Evolutionary conservation across 495 filamentous ascomycete genomes (phyloP), one percentile per base, ranked within the genome.

Genomic region (Penicillium bialowiezense): DNA sequence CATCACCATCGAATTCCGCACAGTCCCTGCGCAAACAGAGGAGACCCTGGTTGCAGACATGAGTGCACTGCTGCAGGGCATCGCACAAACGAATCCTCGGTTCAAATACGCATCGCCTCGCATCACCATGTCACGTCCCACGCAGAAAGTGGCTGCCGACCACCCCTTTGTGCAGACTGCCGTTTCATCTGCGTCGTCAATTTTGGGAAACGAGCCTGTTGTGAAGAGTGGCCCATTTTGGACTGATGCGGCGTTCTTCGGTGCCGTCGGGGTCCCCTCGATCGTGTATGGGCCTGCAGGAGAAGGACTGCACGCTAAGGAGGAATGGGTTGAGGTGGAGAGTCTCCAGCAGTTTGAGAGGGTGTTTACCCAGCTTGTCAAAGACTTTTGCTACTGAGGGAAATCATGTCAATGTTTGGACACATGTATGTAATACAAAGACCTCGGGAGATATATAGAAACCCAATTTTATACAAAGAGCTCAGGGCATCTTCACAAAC

Each of bases 291-390:
- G 73, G 0, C 71, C 72, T 7, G 47, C 46, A 14, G 76, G 74
- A 0, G 59, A 63, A 9, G 76, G 74, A 0, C 49, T 73, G 6
- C 74, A 79, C 46, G 59, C 58, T 7, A 73, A 71, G 38, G 69
- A 73, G 47, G 74, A 79, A 54, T 76, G 67, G 64, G 70, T 74
- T 1, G 63, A 70, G 26, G 65, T 67, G 2, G 46, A 69, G n/a
- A 72, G 62, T 44, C 20, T 72, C 13, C 33, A 42, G 34, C 44
- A 65, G 39, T 51, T 65, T 40, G 44, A 60, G 41, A 40, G 48
- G 35, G 49, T 60, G 3, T 66, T 60, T 42, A 53, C 41, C 9
- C 37, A 43, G 13, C 24, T 72, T n/a, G 53, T 56, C 7, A 36
- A 42, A 24, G 59, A 72, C 0, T 62, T 69, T 32, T 72, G 69